Base-by-base conservation (phyloP, 2,329 filamentous ascomycete genomes). In the Xylariaceae sp. region DNA sequence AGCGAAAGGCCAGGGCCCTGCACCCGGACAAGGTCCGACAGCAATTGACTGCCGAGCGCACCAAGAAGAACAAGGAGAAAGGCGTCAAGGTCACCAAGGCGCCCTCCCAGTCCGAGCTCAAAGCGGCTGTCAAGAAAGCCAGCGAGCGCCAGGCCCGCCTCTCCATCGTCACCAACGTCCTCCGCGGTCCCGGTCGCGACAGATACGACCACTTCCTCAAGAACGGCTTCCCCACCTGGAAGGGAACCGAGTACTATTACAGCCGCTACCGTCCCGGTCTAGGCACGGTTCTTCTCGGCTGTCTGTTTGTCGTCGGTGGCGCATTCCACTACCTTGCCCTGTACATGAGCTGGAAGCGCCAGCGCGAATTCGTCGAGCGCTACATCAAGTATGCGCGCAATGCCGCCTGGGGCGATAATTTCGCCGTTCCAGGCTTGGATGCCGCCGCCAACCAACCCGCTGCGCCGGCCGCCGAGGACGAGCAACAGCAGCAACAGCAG, bases 231-330 rank as follows among this genome's bases (percentile, higher is more conserved):
- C 94, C 94, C 37, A 85, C 85, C 58, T 99, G 94, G 94, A 92
- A 93, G 78, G 94, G 94, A 60, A 97, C 93, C 50, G 93, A 94
- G 63, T 99, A 99, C 82, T 99, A 97, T 82, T 99, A 99, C 79
- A 87, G 86, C 69, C 87, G 94, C 59, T 97, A 93, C 82, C 85
- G 94, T 17, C 94, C 94, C 1, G 94, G 94, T 7, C 79, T 97
- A 50, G 91, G 90, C 60, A 89, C 89, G 11, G 94, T 96, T 51
- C 75, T 97, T 55, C 62, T 88, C 30, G 92, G 93, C 52, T 77
- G 96, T 47, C 91, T 97, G 74, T 73, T 96, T 63, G 84, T 90
- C 55, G 84, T 89, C 55, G 93, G 92, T 59, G 94, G 94, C 64
- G 89, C 80, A 35, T 87, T 89, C 44, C 94, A 99, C 77, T 99